Evolutionary conservation across 805 yeast species (phyloP).

Genomic region (Wickerhamomyces queroliae): DNA sequence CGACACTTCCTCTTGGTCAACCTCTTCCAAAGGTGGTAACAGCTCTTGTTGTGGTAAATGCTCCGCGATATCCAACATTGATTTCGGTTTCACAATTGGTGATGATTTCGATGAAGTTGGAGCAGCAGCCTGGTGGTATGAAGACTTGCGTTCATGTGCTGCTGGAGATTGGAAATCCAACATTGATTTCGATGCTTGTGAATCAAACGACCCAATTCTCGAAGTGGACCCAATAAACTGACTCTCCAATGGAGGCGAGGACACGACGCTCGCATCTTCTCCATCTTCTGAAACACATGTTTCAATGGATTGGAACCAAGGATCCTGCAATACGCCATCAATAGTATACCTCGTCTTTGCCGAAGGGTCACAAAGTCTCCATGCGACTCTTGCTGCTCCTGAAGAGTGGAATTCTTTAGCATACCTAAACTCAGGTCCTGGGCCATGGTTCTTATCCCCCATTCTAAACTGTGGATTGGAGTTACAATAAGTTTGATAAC

Average conservation of each 20-base stretch:
- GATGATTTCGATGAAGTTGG: constrained; percentile 5
- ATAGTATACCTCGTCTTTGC: constrained; percentile 47
- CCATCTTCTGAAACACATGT: constrained; percentile 49
- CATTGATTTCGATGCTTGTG: constrained; percentile 2
- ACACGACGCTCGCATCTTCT: constrained; percentile 7
- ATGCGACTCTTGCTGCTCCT: constrained; percentile 63
- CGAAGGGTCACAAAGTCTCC: constrained; percentile 70
- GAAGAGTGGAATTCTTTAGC: constrained; percentile 54
- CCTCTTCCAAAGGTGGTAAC: constrained; percentile 12
- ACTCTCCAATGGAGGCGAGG: background rate
- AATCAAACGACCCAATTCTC: constrained; percentile 4
- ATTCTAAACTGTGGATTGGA: constrained; percentile 44
- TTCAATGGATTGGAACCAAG: constrained; percentile 56
- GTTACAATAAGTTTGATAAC: constrained; percentile 34
- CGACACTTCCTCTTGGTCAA: constrained; percentile 6
- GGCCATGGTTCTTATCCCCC: constrained; percentile 44
- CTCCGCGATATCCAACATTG: constrained; percentile 19
- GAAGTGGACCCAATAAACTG: background rate
- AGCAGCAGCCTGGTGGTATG: background rate
- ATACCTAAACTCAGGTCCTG: constrained; percentile 68
- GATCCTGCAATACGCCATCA: constrained; percentile 49
- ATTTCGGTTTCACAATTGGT: constrained; percentile 12
- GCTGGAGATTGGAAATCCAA: background rate
- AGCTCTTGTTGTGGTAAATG: background rate
- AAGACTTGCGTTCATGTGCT: background rate